phyloP scores from a whole-genome alignment of 495 filamentous ascomycete genomes.

The Opeltia flavorubescens region DNA sequence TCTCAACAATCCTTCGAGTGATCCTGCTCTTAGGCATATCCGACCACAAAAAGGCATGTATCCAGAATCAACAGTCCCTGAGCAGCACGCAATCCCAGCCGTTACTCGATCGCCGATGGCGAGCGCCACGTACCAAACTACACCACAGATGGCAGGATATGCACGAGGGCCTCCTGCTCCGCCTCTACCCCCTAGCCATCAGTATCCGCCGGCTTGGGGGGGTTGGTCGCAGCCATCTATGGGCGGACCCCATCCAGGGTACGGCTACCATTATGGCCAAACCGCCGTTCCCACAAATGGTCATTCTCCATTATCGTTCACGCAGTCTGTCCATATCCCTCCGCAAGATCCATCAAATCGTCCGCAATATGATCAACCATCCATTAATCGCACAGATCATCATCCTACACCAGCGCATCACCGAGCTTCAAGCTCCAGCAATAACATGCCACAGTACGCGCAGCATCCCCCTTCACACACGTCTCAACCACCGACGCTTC shows the following conservation, averaged over 20 bases:
- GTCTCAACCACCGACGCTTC: constrained; percentile 6
- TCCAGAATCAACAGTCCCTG: constrained; percentile 89
- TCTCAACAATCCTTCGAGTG: constrained; percentile 63
- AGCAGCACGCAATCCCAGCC: constrained; percentile 53
- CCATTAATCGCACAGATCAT: not conserved
- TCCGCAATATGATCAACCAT: not conserved
- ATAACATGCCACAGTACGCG: constrained; percentile 2
- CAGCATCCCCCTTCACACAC: constrained; percentile 5
- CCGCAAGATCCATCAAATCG: not conserved
- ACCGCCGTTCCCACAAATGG: constrained; percentile 8
- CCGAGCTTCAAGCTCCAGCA: not conserved
- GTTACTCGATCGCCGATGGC: constrained; percentile 51
- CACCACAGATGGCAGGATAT: constrained; percentile 37
- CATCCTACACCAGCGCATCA: not conserved
- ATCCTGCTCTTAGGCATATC: constrained; percentile 70
- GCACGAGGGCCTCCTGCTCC: constrained; percentile 17
- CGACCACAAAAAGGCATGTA: constrained; percentile 84
- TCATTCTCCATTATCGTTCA: constrained; percentile 12
- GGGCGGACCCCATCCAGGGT: constrained; percentile 6
- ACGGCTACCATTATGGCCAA: constrained; percentile 13
- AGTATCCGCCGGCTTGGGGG: constrained; percentile 29
- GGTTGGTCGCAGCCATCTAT: constrained; percentile 47
- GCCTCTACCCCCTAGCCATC: constrained; percentile 29
- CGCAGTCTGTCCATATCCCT: constrained; percentile 8
- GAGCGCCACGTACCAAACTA: constrained; percentile 36